A percentile compares a stretch with the other conserved stretches of the same genome.
These are phyloP conservation scores for Lachancea waltii DNA, from an alignment of 805 yeast genomes.

Conservation along the genomic window DNA sequence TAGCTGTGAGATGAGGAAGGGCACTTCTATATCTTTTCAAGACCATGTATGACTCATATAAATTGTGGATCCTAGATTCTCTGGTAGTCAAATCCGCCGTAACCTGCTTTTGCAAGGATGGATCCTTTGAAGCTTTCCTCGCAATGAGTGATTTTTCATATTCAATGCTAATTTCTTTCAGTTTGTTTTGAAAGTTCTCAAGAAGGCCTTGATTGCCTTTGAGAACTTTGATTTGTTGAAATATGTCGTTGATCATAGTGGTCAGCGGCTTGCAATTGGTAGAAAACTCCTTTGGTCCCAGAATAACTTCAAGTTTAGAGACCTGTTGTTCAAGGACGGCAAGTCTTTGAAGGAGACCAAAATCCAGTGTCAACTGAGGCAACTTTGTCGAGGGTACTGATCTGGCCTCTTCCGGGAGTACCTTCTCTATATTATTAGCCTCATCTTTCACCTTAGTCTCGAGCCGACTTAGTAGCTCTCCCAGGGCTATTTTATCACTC, in stretches of 20 bases:
- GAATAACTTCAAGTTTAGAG: slow-evolving; percentile 15
- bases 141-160: slow-evolving; percentile 24
- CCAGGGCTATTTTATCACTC: not conserved
- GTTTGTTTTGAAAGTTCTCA: slow-evolving; percentile 14
- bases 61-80: slow-evolving; percentile 23
- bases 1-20: slow-evolving; percentile 24
- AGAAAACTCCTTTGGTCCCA: slow-evolving; percentile 7
- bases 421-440: not conserved
- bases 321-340: slow-evolving; percentile 16
- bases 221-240: slow-evolving; percentile 26
- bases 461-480: not conserved
- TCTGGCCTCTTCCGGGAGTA: not conserved
- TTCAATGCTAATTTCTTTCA: slow-evolving; percentile 23
- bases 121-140: slow-evolving; percentile 11
- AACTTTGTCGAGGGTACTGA: not conserved
- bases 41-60: slow-evolving; percentile 18
- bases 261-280: slow-evolving; percentile 16
- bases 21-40: slow-evolving; percentile 16
- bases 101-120: slow-evolving; percentile 9
- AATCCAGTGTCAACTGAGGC: slow-evolving; percentile 6
- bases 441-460: not conserved
- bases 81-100: slow-evolving; percentile 15
- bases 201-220: slow-evolving; percentile 17
- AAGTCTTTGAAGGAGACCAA: slow-evolving; percentile 5
- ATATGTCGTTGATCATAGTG: slow-evolving; percentile 27